Evolutionary conservation across 257 asterid genomes (phyloP).

Genomic region (Perilla frutescens): DNA sequence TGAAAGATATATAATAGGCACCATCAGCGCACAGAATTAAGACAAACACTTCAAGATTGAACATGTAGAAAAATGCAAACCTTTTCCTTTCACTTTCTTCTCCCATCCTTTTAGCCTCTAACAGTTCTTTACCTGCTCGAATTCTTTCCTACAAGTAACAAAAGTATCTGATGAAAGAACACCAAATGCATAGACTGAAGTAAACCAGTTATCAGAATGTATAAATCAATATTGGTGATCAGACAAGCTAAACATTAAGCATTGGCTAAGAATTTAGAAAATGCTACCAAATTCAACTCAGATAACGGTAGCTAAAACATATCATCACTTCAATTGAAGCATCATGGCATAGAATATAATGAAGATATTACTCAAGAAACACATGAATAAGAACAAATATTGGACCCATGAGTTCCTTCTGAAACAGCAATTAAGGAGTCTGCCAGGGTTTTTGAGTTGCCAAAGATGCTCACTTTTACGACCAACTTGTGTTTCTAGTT

Average conservation of each 20-base stretch:
- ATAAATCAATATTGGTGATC: not conserved
- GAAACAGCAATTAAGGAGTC: too few relatives aligned
- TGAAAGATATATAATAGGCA: slow-evolving; percentile 23
- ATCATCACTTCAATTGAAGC: not conserved
- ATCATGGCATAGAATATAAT: not conserved
- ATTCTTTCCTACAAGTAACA: slow-evolving; percentile 61
- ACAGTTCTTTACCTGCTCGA: slow-evolving; percentile 55
- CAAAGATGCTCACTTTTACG: too few relatives aligned
- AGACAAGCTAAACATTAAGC: not conserved
- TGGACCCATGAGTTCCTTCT: not conserved
- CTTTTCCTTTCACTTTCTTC: slow-evolving; percentile 74
- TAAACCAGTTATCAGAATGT: not conserved
- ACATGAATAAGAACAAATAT: not conserved
- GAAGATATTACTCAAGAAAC: not conserved
- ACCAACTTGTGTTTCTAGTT: too few relatives aligned
- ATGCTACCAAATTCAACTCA: not conserved
- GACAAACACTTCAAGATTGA: not conserved
- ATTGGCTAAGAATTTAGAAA: not conserved
- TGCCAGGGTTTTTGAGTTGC: too few relatives aligned
- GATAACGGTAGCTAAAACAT: not conserved
- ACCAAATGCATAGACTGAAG: slow-evolving; percentile 7
- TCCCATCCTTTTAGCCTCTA: slow-evolving; percentile 52
- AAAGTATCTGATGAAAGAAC: slow-evolving; percentile 1
- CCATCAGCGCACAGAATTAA: not conserved
- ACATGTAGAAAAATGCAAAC: slow-evolving; percentile 40